phyloP scores from a whole-genome alignment of 441 rosid species.

The Breynia disticha region DNA sequence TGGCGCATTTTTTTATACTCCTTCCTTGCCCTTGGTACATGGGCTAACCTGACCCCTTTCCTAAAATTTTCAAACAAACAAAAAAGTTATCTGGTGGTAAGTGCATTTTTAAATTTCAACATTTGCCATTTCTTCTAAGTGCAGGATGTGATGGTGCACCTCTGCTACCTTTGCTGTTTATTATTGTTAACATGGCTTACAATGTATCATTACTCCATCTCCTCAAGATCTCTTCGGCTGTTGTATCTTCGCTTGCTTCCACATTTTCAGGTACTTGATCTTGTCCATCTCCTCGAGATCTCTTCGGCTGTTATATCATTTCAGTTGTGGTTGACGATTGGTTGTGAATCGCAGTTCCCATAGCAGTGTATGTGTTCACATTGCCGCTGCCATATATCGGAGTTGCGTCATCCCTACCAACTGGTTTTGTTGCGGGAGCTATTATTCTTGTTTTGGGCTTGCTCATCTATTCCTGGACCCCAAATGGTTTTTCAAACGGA shows the following conservation, averaged over 20 bases:
- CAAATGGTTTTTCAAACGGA: constrained; percentile 21
- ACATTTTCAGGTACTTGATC: constrained; percentile 64
- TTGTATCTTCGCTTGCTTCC: constrained; percentile 81
- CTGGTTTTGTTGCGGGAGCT: constrained; percentile 76
- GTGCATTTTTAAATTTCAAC: neutral
- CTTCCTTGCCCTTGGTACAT: no score
- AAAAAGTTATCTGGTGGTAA: no score
- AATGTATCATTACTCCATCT: constrained; percentile 85
- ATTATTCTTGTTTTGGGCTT: constrained; percentile 63
- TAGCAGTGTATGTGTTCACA: constrained; percentile 67
- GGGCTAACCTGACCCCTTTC: no score
- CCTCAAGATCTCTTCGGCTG: constrained; percentile 83
- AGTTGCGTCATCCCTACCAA: constrained; percentile 67
- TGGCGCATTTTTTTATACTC: no score
- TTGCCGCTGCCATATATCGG: constrained; percentile 81
- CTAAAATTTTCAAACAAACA: no score
- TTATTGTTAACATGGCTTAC: constrained; percentile 76
- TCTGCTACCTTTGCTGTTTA: constrained; percentile 67
- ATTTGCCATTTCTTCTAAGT: constrained; percentile 2
- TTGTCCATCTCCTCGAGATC: neutral
- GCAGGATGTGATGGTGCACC: constrained; percentile 95
- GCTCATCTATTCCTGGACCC: constrained; percentile 71
- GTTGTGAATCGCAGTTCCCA: constrained; percentile 50
- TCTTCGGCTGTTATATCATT: no score
- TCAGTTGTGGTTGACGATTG: neutral